Evolutionary conservation across 345 rosid species (phyloP).

Genomic region (Eucalyptus marginata): DNA sequence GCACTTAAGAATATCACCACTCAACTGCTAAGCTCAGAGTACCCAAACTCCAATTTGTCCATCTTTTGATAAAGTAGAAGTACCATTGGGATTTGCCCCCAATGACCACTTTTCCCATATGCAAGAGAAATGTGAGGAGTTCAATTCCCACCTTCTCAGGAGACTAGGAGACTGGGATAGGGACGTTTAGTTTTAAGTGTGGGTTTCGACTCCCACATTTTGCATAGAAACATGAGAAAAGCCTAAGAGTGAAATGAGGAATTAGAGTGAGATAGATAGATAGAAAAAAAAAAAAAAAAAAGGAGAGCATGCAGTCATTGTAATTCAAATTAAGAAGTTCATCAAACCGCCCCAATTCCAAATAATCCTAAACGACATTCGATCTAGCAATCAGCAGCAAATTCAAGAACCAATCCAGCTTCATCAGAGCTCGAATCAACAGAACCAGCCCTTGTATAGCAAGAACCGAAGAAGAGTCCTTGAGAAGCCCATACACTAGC

Average conservation of each 20-base stretch:
- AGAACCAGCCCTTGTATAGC: neutral
- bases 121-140: too few relatives aligned
- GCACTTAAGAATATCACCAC: neutral
- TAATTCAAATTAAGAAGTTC: neutral
- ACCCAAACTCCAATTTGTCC: neutral
- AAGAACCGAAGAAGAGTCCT: neutral
- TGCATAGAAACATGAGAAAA: too few relatives aligned
- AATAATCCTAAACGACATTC: neutral
- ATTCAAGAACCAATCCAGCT: neutral
- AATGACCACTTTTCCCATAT: too few relatives aligned
- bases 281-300: too few relatives aligned
- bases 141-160: accelerated
- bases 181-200: too few relatives aligned
- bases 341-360: neutral
- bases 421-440: neutral
- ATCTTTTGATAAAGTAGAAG: neutral
- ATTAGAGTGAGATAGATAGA: too few relatives aligned
- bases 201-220: accelerated
- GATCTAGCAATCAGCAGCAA: neutral
- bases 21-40: neutral
- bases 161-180: accelerated
- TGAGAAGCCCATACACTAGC: neutral
- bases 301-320: neutral
- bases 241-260: accelerated
- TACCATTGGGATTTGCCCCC: too few relatives aligned